Conservation (phyloP, 75 land plant species). For the Larix kaempferi region DNA sequence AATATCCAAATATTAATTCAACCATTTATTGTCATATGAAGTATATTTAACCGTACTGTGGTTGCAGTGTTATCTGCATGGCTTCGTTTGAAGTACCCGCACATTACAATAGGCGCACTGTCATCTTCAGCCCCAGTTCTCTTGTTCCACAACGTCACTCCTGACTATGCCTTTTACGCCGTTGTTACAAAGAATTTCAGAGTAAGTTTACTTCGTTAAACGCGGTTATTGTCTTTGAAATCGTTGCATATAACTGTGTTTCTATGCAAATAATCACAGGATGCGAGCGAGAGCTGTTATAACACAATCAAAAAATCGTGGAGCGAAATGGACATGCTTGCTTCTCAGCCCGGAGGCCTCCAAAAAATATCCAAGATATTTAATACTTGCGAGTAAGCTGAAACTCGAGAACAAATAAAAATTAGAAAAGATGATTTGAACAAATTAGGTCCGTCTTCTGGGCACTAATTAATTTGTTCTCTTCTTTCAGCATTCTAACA, state of each 20-base stretch:
- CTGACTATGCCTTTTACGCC: conserved; percentile 31
- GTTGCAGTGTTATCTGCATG: conserved; percentile 73
- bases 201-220: conserved; percentile 10
- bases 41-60: too few relatives aligned
- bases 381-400: conserved; percentile 46
- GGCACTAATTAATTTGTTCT: neutral
- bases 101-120: conserved; percentile 60
- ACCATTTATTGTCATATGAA: neutral
- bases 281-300: conserved; percentile 46
- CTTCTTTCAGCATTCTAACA: too few relatives aligned
- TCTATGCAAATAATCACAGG: conserved; percentile 12
- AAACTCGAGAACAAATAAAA: too few relatives aligned
- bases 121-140: conserved; percentile 75
- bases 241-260: neutral
- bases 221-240: too few relatives aligned
- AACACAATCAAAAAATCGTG: conserved; percentile 52
- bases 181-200: conserved; percentile 52
- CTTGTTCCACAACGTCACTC: conserved; percentile 41
- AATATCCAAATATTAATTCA: neutral
- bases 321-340: conserved; percentile 35
- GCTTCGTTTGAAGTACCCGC: conserved; percentile 77
- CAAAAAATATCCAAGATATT: conserved; percentile 33
- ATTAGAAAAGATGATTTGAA: too few relatives aligned
- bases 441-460: too few relatives aligned
- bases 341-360: conserved; percentile 35